A percentile compares a stretch with the other conserved stretches of the same genome.
Conservation (phyloP, 1,139 yeast genomes). For the Yamadazyma conglobata region DNA sequence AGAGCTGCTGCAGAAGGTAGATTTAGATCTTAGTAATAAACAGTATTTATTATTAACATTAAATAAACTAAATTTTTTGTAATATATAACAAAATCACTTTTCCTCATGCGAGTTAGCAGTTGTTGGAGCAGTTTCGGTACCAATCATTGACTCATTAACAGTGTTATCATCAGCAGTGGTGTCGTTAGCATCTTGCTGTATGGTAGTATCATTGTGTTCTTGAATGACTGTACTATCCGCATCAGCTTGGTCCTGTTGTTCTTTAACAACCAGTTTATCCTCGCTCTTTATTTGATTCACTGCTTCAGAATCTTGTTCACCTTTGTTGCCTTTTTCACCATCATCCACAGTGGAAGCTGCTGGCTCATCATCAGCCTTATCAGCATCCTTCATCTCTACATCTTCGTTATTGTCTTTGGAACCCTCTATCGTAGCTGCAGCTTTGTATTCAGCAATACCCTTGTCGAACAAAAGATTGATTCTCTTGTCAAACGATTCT, state of each 20-base stretch:
- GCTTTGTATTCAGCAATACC: slow-evolving; percentile 32
- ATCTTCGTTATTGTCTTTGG: slow-evolving; percentile 11
- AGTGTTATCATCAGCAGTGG: slow-evolving; percentile 41
- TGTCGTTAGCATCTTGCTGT: slow-evolving; percentile 43
- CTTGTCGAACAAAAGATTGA: slow-evolving; percentile 26
- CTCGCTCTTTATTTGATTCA: neutral
- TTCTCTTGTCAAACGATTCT: slow-evolving; percentile 20
- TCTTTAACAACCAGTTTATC: slow-evolving; percentile 1
- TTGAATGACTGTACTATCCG: slow-evolving; percentile 36
- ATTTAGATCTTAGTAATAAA: slow-evolving; percentile 13
- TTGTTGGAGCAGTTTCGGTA: slow-evolving; percentile 9
- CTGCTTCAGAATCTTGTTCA: slow-evolving; percentile 1
- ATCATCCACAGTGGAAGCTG: slow-evolving; percentile 9
- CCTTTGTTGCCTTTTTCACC: neutral
- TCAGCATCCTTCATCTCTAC: slow-evolving; percentile 11
- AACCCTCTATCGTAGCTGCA: slow-evolving; percentile 14
- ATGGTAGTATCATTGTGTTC: slow-evolving; percentile 42
- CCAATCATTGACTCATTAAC: slow-evolving; percentile 28
- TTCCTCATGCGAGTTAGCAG: slow-evolving; percentile 7
- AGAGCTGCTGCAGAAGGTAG: slow-evolving; percentile 45
- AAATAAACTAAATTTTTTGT: slow-evolving; percentile 2
- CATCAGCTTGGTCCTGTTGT: slow-evolving; percentile 21
- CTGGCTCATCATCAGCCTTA: slow-evolving; percentile 7
- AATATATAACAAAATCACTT: no score
- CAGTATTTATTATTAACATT: slow-evolving; percentile 5